Evolutionary conservation across 129 eudicot genomes (phyloP), one percentile per base, ranked within the genome.

Genomic region (Lonicera japonica): DNA sequence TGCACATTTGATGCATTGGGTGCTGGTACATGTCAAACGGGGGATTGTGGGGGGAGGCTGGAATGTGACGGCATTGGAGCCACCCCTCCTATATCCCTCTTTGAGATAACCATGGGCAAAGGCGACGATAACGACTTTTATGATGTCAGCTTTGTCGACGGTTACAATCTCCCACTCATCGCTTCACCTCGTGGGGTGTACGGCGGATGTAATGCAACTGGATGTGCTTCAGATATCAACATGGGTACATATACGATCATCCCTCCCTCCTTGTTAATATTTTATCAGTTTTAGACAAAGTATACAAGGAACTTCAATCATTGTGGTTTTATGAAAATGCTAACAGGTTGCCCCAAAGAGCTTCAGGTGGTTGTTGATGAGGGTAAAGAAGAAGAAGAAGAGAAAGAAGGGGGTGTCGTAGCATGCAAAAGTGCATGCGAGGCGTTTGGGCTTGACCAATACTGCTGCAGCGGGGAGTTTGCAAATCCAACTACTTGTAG

Each of bases 361-460:
- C 96, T 92, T 67, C 96, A 92, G 54, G 98, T 92, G 69, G 78
- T 77, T 29, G 95, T 80, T 2, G 77, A 65, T 1, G 82, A 70
- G 67, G 78, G 74, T 22, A 90, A 79, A 0, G 77, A 65, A 1
- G 81, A 72, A 3, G 88, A 54, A 9, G 73, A 64, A 3, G 80
- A 64, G 5, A 78, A 74, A 29, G 75, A 61, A 24, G 80, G 83
- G 13, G 79, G 73, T 9, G 95, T 82, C 24, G 77, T 91, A 0
- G 98, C 88, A 1, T 92, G 98, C 82, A 87, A 74, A 63, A 92
- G 96, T 64, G 98, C 98, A 1, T 92, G 98, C 61, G 95, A 77
- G 65, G 95, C 98, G 23, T 87, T 92, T 56, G 83, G 88, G 22
- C 79, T 73, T 4, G 96, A 84, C 76, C 78, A 92, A 11, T 92